Conservation (phyloP, 331 rosid genomes). For the Stylosanthes scabra region DNA sequence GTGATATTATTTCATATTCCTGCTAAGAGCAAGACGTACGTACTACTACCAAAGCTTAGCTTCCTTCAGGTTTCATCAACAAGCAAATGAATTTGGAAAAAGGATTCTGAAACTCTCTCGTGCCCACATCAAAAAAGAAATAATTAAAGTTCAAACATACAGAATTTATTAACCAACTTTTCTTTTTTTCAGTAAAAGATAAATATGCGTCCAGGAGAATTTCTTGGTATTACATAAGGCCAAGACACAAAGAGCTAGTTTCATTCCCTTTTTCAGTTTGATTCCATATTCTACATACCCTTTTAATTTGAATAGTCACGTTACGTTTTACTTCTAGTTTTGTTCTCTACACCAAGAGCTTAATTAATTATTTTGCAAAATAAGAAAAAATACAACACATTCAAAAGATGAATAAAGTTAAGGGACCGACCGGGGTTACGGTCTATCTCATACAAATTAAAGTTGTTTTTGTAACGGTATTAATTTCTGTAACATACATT, state of each 20-base stretch:
- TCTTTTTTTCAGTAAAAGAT: constrained; percentile 31
- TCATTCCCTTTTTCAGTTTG: constrained; percentile 32
- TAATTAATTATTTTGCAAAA: no score
- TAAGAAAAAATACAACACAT: no score
- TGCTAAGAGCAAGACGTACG: no score
- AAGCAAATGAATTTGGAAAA: neutral
- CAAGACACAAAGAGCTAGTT: constrained; percentile 31
- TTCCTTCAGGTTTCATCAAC: constrained; percentile 52
- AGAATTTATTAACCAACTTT: constrained; percentile 3
- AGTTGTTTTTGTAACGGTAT: constrained; percentile 11
- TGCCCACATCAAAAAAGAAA: constrained; percentile 26
- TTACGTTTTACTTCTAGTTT: constrained; percentile 27
- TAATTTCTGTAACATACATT: neutral
- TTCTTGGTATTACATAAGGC: constrained; percentile 44
- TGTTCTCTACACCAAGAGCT: constrained; percentile 16
- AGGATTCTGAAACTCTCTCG: neutral
- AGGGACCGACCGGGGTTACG: neutral
- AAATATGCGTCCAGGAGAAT: constrained; percentile 46
- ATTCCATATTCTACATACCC: constrained; percentile 25
- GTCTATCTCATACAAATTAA: constrained; percentile 7
- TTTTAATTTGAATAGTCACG: constrained; percentile 47
- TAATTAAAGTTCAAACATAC: no score
- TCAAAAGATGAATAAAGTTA: neutral
- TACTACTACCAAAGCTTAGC: neutral
- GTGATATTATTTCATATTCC: no score